Conservation (phyloP, 345 rosid genomes). For the Sisymbrium irio region DNA sequence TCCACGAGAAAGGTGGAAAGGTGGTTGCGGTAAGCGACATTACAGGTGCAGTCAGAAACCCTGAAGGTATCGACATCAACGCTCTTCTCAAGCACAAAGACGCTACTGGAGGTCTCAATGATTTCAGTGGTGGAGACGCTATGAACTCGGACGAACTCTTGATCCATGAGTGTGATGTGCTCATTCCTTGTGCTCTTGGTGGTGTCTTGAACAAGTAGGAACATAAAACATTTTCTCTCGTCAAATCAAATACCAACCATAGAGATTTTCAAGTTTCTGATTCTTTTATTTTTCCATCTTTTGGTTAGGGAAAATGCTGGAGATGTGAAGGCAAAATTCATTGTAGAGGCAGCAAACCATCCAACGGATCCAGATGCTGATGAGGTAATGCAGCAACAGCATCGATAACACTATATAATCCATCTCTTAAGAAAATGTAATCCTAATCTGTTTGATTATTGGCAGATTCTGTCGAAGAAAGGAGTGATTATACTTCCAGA, state of each 20-base stretch:
- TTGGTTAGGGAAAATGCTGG: slow-evolving; percentile 80
- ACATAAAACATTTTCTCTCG: not conserved
- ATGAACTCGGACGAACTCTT: slow-evolving; percentile 65
- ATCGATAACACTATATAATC: not conserved
- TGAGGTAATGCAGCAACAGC: slow-evolving; percentile 47
- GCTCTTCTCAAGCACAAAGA: slow-evolving; percentile 64
- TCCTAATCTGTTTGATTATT: slow-evolving; percentile 14
- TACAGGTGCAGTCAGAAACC: slow-evolving; percentile 85
- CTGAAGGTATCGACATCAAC: slow-evolving; percentile 67
- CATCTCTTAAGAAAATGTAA: not conserved
- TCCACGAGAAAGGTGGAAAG: slow-evolving; percentile 92
- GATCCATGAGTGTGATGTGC: slow-evolving; percentile 95
- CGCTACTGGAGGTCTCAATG: slow-evolving; percentile 52
- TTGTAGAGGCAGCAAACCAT: slow-evolving; percentile 96
- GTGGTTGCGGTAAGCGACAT: slow-evolving; percentile 90
- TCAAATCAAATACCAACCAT: not conserved
- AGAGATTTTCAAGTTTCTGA: not conserved
- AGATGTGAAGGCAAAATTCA: slow-evolving; percentile 91
- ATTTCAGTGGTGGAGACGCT: slow-evolving; percentile 72
- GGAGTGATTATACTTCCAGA: slow-evolving; percentile 95
- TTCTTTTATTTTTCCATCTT: not conserved
- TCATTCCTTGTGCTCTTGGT: slow-evolving; percentile 91
- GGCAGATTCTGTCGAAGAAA: slow-evolving; percentile 88
- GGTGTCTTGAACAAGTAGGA: slow-evolving; percentile 87
- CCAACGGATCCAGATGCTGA: slow-evolving; percentile 99